These are phyloP conservation scores for Camelina laxa DNA, from an alignment of 345 rosid genomes.

Conservation along the genomic window DNA sequence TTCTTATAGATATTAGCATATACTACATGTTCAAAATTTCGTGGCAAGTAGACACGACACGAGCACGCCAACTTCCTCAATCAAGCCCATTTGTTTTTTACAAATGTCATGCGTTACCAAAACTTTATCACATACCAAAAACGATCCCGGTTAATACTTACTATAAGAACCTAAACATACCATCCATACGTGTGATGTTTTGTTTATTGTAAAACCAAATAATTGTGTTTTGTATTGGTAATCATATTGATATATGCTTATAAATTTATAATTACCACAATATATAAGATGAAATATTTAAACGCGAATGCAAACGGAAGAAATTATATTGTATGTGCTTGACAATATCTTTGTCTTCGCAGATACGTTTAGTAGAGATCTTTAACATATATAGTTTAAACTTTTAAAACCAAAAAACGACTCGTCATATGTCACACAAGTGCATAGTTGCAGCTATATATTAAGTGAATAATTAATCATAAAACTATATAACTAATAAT, in stretches of 20 bases:
- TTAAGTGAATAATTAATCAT: neutral
- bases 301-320: neutral
- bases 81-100: constrained; percentile 12
- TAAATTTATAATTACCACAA: neutral
- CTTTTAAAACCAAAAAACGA: neutral
- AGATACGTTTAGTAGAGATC: neutral
- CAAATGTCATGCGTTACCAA: constrained; percentile 29
- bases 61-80: constrained; percentile 22
- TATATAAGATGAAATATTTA: neutral
- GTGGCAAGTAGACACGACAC: neutral
- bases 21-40: neutral
- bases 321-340: neutral
- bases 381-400: neutral
- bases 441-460: constrained; percentile 11
- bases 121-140: constrained; percentile 12
- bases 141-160: neutral
- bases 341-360: constrained; percentile 1
- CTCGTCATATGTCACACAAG: constrained; percentile 5
- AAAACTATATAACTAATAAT: neutral
- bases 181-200: constrained; percentile 3
- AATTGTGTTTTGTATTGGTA: neutral
- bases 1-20: constrained; percentile 3
- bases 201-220: neutral
- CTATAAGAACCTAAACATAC: neutral
- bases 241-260: neutral